phyloP scores from a whole-genome alignment of 306 rosid genomes.

The Crataegus laevigata region DNA sequence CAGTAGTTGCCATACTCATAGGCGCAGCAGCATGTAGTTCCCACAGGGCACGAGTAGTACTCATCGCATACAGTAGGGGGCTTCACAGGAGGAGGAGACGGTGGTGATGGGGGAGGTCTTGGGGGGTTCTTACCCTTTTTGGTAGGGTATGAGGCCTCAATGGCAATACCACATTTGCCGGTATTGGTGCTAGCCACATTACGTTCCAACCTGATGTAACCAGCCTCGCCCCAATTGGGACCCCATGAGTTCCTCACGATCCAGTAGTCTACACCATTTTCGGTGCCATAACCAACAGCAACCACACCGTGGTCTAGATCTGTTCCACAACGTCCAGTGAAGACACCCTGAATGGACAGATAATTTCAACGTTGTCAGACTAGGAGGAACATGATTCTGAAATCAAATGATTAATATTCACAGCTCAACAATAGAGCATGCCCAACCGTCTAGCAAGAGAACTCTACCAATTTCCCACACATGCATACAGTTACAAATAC shows the following conservation, averaged over 20 bases:
- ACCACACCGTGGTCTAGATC: slow-evolving; percentile 77
- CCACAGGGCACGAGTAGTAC: slow-evolving; percentile 51
- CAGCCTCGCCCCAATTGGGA: slow-evolving; percentile 66
- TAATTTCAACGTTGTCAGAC: neutral
- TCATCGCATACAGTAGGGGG: slow-evolving; percentile 61
- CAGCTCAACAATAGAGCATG: neutral
- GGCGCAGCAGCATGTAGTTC: slow-evolving; percentile 74
- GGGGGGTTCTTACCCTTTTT: slow-evolving; percentile 81
- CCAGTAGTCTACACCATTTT: slow-evolving; percentile 65
- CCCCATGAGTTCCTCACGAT: slow-evolving; percentile 92
- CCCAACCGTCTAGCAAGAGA: neutral
- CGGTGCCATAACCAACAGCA: slow-evolving; percentile 72
- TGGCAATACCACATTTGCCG: slow-evolving; percentile 85
- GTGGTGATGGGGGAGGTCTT: slow-evolving; percentile 65
- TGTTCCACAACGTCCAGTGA: slow-evolving; percentile 76
- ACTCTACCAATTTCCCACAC: no score
- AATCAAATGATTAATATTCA: neutral
- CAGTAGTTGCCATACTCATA: slow-evolving; percentile 46
- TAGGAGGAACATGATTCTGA: neutral
- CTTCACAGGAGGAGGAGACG: slow-evolving; percentile 45
- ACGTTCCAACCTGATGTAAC: slow-evolving; percentile 67
- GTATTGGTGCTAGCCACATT: slow-evolving; percentile 23
- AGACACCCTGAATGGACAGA: slow-evolving; percentile 53
- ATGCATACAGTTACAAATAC: no score
- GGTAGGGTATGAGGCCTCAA: slow-evolving; percentile 70